Conservation (phyloP, 345 rosid genomes). For the Linum trigynum region DNA sequence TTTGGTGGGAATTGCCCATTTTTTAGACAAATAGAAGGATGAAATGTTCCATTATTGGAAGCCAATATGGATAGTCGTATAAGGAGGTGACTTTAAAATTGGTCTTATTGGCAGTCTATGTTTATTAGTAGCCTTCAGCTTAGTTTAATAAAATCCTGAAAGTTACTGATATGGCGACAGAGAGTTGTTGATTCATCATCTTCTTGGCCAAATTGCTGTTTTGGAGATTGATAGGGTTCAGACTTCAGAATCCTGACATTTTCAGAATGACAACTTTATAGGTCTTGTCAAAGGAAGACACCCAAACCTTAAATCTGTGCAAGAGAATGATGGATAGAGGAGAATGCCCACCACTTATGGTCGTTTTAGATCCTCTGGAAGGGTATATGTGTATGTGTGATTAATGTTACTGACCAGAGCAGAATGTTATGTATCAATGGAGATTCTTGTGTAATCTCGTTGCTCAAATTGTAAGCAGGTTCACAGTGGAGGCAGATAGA, state of each 20-base stretch:
- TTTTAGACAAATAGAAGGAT: not conserved
- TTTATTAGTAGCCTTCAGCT: no score
- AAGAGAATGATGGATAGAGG: slow-evolving; percentile 22
- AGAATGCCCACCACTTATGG: slow-evolving; percentile 23
- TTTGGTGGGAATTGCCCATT: not conserved
- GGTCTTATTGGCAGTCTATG: no score
- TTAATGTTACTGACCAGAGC: not conserved
- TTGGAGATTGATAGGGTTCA: not conserved
- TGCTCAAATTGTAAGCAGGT: slow-evolving; percentile 11
- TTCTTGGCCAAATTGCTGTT: not conserved
- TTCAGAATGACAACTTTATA: not conserved
- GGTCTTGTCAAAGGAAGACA: slow-evolving; percentile 23
- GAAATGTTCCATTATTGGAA: slow-evolving; percentile 1
- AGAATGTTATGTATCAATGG: not conserved
- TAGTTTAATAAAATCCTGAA: no score
- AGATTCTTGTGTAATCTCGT: not conserved
- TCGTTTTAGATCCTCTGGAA: slow-evolving; percentile 21
- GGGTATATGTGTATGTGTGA: slow-evolving; percentile 14
- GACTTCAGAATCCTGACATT: not conserved
- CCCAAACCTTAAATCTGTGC: slow-evolving; percentile 19
- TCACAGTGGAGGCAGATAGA: slow-evolving; percentile 25
- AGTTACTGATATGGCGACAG: no score
- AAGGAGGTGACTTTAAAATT: no score
- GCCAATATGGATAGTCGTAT: no score
- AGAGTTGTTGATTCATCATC: not conserved